These are phyloP conservation scores for Saccharomycopsis amapae DNA, from an alignment of 805 yeast species.

Conservation along the genomic window DNA sequence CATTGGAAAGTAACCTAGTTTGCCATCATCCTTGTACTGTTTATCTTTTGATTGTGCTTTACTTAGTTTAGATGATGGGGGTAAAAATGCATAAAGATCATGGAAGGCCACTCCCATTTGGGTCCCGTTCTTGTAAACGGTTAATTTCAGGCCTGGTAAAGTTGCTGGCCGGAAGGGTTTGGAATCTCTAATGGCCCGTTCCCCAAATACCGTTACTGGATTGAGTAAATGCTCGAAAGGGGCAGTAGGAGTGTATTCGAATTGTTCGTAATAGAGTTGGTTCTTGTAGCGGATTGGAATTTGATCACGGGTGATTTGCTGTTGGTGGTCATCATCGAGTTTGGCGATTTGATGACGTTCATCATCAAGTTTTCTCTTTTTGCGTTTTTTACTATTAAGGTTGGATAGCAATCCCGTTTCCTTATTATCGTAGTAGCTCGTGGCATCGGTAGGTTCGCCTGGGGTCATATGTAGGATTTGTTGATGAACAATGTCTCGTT, in stretches of 20 bases:
- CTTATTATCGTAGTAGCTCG: slow-evolving; percentile 10
- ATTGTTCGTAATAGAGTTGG: slow-evolving; percentile 74
- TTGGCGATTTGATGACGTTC: slow-evolving; percentile 14
- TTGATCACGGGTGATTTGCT: slow-evolving; percentile 67
- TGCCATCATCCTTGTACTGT: slow-evolving; percentile 64
- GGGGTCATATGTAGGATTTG: slow-evolving; percentile 31
- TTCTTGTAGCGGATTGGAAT: slow-evolving; percentile 79
- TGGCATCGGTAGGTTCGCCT: slow-evolving; percentile 22
- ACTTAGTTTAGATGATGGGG: slow-evolving; percentile 52
- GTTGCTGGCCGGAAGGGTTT: slow-evolving; percentile 41
- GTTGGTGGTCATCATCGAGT: slow-evolving; percentile 25
- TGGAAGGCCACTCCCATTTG: slow-evolving; percentile 58
- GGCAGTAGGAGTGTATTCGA: slow-evolving; percentile 65
- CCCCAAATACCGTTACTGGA: slow-evolving; percentile 67
- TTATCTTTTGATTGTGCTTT: slow-evolving; percentile 14
- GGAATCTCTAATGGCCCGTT: slow-evolving; percentile 50
- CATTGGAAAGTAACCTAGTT: slow-evolving; percentile 87
- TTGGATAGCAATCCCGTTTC: background rate
- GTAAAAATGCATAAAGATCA: slow-evolving; percentile 65
- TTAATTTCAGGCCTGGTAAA: slow-evolving; percentile 51
- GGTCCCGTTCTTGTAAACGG: slow-evolving; percentile 73
- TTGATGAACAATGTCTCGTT: slow-evolving; percentile 34
- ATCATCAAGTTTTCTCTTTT: slow-evolving; percentile 13
- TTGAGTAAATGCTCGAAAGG: slow-evolving; percentile 67
- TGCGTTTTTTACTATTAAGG: slow-evolving; percentile 14